Evolutionary conservation across 495 filamentous ascomycete species (phyloP).

Genomic region (Lichina pygmaea): DNA sequence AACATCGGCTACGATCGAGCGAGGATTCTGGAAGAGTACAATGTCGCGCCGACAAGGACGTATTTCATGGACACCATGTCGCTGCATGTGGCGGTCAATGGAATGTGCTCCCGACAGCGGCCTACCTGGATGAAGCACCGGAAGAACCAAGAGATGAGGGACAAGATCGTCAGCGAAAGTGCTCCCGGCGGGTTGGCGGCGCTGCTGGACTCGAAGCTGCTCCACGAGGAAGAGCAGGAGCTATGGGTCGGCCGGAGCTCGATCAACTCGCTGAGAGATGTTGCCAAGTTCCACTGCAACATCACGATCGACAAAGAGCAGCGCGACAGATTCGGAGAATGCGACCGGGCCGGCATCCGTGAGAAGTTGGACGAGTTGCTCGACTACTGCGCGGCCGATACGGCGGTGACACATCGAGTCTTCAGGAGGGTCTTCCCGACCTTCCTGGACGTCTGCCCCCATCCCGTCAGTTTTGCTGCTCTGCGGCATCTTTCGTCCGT

Average conservation of each 20-base stretch:
- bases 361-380: constrained; percentile 54
- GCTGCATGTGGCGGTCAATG: constrained; percentile 88
- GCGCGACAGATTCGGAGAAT: constrained; percentile 65
- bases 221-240: constrained; percentile 69
- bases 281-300: constrained; percentile 87
- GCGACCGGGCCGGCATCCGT: constrained; percentile 40
- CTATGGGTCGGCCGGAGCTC: constrained; percentile 87
- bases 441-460: constrained; percentile 70
- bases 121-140: constrained; percentile 92
- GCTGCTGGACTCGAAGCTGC: constrained; percentile 35
- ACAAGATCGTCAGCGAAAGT: constrained; percentile 48
- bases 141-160: constrained; percentile 63
- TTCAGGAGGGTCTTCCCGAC: constrained; percentile 77
- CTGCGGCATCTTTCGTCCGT: constrained; percentile 77
- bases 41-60: constrained; percentile 51
- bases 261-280: constrained; percentile 82
- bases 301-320: constrained; percentile 76
- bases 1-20: constrained; percentile 93
- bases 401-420: constrained; percentile 72
- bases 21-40: constrained; percentile 71
- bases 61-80: constrained; percentile 97
- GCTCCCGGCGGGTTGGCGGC: constrained; percentile 41
- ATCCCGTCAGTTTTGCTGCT: constrained; percentile 91
- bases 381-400: constrained; percentile 91
- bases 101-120: constrained; percentile 92